Evolutionary conservation across 768 basidiomycete genomes (phyloP).

Genomic region (Termitomyces sp.): DNA sequence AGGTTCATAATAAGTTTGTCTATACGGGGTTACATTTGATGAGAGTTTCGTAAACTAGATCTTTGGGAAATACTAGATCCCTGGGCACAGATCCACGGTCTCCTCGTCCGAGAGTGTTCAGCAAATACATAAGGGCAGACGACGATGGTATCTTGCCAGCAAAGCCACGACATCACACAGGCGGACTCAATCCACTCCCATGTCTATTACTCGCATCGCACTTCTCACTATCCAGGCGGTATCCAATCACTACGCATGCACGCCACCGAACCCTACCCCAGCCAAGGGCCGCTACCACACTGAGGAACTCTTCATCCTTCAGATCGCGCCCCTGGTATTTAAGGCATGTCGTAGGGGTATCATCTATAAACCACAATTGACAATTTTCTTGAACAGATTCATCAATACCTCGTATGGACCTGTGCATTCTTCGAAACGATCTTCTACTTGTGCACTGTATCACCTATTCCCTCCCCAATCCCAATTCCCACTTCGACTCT

Average conservation of each 20-base stretch:
- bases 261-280: conserved; percentile 47
- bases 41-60: conserved; percentile 12
- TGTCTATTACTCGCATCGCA: conserved; percentile 38
- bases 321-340: conserved; percentile 46
- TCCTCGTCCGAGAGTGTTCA: conserved; percentile 10
- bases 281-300: conserved; percentile 43
- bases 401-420: conserved; percentile 19
- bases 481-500: conserved; percentile 30
- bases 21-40: conserved; percentile 9
- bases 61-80: conserved; percentile 11
- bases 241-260: conserved; percentile 42
- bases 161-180: neutral
- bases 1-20: conserved; percentile 6
- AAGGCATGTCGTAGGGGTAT: conserved; percentile 26
- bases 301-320: conserved; percentile 38
- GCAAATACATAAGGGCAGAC: conserved; percentile 12
- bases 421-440: conserved; percentile 20
- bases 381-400: conserved; percentile 9
- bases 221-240: conserved; percentile 40
- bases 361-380: neutral
- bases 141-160: neutral
- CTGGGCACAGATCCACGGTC: conserved; percentile 12
- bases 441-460: conserved; percentile 15
- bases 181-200: conserved; percentile 13
- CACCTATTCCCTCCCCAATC: conserved; percentile 21